Base-by-base conservation (phyloP, 1,139 yeast genomes). In the Yamadazyma atlantica region DNA sequence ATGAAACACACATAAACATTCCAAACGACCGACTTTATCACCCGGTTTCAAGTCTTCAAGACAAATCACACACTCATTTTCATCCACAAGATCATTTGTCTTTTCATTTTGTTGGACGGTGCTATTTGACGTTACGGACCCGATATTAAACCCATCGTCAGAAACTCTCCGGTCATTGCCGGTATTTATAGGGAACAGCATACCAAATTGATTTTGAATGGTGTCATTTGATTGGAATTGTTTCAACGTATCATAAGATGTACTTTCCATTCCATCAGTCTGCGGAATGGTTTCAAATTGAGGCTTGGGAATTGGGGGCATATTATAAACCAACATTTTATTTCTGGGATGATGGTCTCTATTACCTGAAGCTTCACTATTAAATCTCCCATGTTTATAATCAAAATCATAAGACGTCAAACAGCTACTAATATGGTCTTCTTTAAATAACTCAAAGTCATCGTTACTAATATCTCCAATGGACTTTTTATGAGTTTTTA, bases 1-100 rank as follows among this genome's bases (percentile, higher is more conserved):
- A 57, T 94, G 99, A 58, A 87, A 94, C 32, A 90, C 86, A 57
- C 99, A 94, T 18, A 94, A 71, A 58, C 98, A 94, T 58, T 92
- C 98, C 39, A 94, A 65, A 28, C 99, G 67, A 0, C 96, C 97
- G 12, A 94, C 94, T 52, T 82, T 83, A 42, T 89, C 94, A 3
- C 96, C 96, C 0, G 89, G 87, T 37, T 66, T 66, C 57, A 90
- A 78, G 24, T 86, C 95, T 55, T 92, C 98, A 48, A 90, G 77
- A 57, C 99, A 92, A 29, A 92, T 90, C 8, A 89, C 92, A 60
- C 99, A 92, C 57, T 92, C 98, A 33, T 73, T 72, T 29, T 74
- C 81, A 26, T 65, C 57, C 4, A 55, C 50, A n/a, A 44, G 60
- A 34, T 62, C 57, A 14, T 45, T 43, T 18, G 42, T 48, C 44